Percentiles rank a stretch among this genome's conserved stretches.
These are phyloP conservation scores for Tricladium varicosporioides DNA, from an alignment of 2,329 filamentous ascomycete genomes.

Conservation along the genomic window DNA sequence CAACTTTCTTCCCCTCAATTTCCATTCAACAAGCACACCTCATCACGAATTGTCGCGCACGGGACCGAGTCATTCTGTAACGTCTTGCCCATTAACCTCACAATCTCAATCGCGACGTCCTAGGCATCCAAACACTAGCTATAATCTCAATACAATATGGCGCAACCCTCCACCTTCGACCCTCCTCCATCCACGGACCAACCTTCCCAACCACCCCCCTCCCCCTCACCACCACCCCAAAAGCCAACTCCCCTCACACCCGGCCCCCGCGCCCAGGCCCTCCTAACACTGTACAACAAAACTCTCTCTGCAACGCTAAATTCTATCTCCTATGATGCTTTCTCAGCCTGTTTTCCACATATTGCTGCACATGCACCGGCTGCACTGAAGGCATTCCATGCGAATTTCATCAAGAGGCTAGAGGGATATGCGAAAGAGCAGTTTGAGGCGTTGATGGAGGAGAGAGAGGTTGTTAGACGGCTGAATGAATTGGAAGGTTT, in stretches of 20 bases:
- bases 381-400: slow-evolving; percentile 53
- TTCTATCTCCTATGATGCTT: slow-evolving; percentile 55
- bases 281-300: slow-evolving; percentile 52
- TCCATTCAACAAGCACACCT: no score
- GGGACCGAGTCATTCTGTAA: no score
- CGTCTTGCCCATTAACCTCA: no score
- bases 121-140: no score
- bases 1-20: no score
- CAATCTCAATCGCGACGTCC: no score
- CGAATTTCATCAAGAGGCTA: slow-evolving; percentile 56
- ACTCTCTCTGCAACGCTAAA: slow-evolving; percentile 53
- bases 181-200: slow-evolving; percentile 4
- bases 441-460: no score
- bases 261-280: slow-evolving; percentile 55
- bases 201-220: neutral
- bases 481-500: slow-evolving; percentile 1
- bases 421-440: slow-evolving; percentile 44
- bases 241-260: slow-evolving; percentile 37
- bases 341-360: slow-evolving; percentile 61
- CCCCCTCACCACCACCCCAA: slow-evolving; percentile 26
- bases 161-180: slow-evolving; percentile 3
- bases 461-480: no score
- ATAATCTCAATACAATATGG: no score
- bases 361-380: slow-evolving; percentile 50
- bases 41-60: no score